These are phyloP conservation scores for Trametopsis cervina DNA, from an alignment of 768 basidiomycete species.

Conservation along the genomic window DNA sequence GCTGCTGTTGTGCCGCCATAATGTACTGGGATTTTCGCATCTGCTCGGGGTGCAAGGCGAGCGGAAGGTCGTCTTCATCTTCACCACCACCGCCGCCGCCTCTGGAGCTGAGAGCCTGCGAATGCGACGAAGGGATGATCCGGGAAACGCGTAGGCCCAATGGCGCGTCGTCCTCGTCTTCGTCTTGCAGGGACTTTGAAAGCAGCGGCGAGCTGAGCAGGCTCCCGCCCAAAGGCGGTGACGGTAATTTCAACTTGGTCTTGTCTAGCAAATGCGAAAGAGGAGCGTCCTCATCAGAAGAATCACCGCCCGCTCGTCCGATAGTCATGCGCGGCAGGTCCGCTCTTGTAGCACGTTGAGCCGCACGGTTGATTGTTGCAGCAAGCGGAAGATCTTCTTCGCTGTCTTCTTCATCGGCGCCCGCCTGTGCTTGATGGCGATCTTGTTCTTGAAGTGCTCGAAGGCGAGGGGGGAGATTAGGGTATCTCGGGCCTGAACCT, in stretches of 20 bases:
- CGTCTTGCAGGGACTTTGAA: slow-evolving; percentile 9
- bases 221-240: slow-evolving; percentile 31
- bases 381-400: slow-evolving; percentile 80
- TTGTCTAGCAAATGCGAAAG: slow-evolving; percentile 52
- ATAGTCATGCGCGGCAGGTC: slow-evolving; percentile 11
- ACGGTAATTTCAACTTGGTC: slow-evolving; percentile 32
- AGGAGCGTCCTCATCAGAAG: slow-evolving; percentile 71
- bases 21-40: slow-evolving; percentile 59
- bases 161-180: slow-evolving; percentile 55
- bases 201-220: slow-evolving; percentile 14
- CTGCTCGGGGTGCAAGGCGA: slow-evolving; percentile 73
- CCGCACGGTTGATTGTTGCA: slow-evolving; percentile 50
- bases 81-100: slow-evolving; percentile 24
- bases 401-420: slow-evolving; percentile 42
- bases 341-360: slow-evolving; percentile 32
- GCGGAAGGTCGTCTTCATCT: slow-evolving; percentile 64
- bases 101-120: slow-evolving; percentile 8
- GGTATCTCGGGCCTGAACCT: slow-evolving; percentile 51
- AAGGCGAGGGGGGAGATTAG: slow-evolving; percentile 20
- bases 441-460: slow-evolving; percentile 10
- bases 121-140: slow-evolving; percentile 15
- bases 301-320: slow-evolving; percentile 24
- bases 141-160: slow-evolving; percentile 64
- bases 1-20: slow-evolving; percentile 37
- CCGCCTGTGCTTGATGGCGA: slow-evolving; percentile 6